Conservation (phyloP, 1,284 basidiomycete genomes). For the Laetiporus sulphureus region DNA sequence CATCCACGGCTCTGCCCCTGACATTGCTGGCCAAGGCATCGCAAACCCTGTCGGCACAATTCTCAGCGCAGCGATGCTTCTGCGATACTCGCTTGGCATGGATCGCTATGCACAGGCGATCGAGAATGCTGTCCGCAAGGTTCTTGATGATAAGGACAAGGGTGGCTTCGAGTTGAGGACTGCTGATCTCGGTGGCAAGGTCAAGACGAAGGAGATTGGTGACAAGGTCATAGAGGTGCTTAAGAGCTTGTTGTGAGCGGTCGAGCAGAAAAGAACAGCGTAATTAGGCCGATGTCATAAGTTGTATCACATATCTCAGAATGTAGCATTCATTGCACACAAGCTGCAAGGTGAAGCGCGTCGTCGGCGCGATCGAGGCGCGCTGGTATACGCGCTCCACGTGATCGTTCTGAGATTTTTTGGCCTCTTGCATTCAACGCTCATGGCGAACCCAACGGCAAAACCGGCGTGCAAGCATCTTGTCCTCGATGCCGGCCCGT, state of each 20-base stretch:
- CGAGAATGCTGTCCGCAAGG: slow-evolving; percentile 85
- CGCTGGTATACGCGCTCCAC: too few relatives aligned
- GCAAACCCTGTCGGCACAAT: slow-evolving; percentile 98
- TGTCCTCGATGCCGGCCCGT: slow-evolving; percentile 88
- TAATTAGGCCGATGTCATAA: too few relatives aligned
- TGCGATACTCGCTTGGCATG: slow-evolving; percentile 90
- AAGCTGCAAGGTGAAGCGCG: too few relatives aligned
- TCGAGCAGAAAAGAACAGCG: too few relatives aligned
- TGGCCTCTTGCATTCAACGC: too few relatives aligned
- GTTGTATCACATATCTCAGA: too few relatives aligned
- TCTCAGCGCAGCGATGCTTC: slow-evolving; percentile 91
- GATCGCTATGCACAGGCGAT: slow-evolving; percentile 80
- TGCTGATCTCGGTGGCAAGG: slow-evolving; percentile 82
- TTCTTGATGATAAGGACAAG: slow-evolving; percentile 65
- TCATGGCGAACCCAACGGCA: slow-evolving; percentile 22
- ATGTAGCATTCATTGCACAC: too few relatives aligned
- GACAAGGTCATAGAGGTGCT: slow-evolving; percentile 80
- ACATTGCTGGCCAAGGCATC: slow-evolving; percentile 92
- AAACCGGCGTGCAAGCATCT: slow-evolving; percentile 63
- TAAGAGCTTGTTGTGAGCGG: slow-evolving; percentile 46
- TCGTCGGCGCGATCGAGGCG: too few relatives aligned
- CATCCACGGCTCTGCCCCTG: slow-evolving; percentile 93
- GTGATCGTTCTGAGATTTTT: too few relatives aligned
- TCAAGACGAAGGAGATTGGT: slow-evolving; percentile 75
- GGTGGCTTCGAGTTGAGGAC: slow-evolving; percentile 85